phyloP scores from a whole-genome alignment of 768 basidiomycete species.

The Phanerodontia chrysosporium region DNA sequence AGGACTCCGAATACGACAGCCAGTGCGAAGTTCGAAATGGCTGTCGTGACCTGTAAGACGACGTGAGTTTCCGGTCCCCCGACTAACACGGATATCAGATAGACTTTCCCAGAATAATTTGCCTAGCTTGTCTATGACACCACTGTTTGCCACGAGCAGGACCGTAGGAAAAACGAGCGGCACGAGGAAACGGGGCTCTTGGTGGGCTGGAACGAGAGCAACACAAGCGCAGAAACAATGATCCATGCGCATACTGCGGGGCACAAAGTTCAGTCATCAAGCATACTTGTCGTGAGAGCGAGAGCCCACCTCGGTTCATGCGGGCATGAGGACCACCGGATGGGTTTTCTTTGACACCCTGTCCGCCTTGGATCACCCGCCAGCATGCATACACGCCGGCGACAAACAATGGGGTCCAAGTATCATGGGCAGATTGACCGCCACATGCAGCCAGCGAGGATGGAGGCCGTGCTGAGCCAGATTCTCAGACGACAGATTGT shows the following conservation, averaged over 20 bases:
- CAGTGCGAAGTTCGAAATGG: conserved; percentile 25
- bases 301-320: conserved; percentile 4
- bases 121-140: conserved; percentile 21
- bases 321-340: neutral
- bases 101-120: conserved; percentile 30
- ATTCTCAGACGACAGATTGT: conserved; percentile 33
- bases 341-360: conserved; percentile 9
- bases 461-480: conserved; percentile 37
- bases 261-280: conserved; percentile 4
- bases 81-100: neutral
- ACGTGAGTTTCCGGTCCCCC: neutral
- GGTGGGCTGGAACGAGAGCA: conserved; percentile 35
- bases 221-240: conserved; percentile 24
- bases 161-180: conserved; percentile 33
- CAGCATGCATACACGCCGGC: conserved; percentile 16
- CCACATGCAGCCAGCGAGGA: conserved; percentile 36
- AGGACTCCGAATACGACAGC: conserved; percentile 33
- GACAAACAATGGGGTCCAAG: conserved; percentile 25
- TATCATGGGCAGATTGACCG: conserved; percentile 37
- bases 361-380: conserved; percentile 9
- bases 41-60: conserved; percentile 21
- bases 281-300: neutral
- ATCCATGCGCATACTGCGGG: conserved; percentile 27
- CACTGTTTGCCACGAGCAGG: conserved; percentile 24
- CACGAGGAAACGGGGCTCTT: conserved; percentile 35